Percentiles rank a stretch among this genome's conserved stretches.
These are phyloP conservation scores for Betula pendula DNA, from an alignment of 306 rosid species.

Conservation along the genomic window DNA sequence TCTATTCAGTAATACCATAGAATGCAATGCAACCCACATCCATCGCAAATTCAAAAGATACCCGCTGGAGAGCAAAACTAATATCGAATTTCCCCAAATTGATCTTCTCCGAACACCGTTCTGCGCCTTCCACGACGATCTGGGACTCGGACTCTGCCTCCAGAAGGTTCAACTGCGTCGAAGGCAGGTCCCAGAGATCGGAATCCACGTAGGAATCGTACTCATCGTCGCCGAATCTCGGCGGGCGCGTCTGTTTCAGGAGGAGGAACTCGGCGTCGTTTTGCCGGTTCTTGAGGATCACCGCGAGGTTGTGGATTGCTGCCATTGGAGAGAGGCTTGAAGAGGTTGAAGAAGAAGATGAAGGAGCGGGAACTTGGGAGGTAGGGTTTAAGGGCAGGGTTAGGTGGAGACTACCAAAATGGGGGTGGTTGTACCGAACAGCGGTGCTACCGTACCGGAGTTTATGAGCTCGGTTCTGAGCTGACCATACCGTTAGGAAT, in stretches of 20 bases:
- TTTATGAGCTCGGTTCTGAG: not conserved
- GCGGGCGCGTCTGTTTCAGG: slow-evolving; percentile 61
- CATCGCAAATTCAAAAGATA: not conserved
- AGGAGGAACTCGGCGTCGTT: slow-evolving; percentile 55
- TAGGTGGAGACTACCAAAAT: not conserved
- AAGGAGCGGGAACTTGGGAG: not conserved
- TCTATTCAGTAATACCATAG: not conserved
- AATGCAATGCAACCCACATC: not conserved
- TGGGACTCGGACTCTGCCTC: slow-evolving; percentile 30
- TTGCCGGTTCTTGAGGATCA: slow-evolving; percentile 47
- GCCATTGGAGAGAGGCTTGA: not conserved
- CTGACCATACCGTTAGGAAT: not conserved
- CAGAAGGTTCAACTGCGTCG: slow-evolving; percentile 44
- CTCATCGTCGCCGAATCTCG: slow-evolving; percentile 59
- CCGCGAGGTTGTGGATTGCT: slow-evolving; percentile 50
- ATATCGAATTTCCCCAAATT: slow-evolving; percentile 51
- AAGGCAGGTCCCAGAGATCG: slow-evolving; percentile 90
- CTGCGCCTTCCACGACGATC: slow-evolving; percentile 29
- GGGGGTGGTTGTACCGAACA: not conserved
- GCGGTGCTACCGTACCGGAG: not conserved
- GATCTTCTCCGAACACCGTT: slow-evolving; percentile 36
- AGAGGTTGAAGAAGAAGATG: not conserved
- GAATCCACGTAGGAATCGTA: slow-evolving; percentile 86
- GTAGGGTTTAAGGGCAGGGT: not conserved
- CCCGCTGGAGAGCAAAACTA: slow-evolving; percentile 54